Evolutionary conservation across 805 yeast species (phyloP).

Genomic region (Schwanniomyces pseudopolymorphus): DNA sequence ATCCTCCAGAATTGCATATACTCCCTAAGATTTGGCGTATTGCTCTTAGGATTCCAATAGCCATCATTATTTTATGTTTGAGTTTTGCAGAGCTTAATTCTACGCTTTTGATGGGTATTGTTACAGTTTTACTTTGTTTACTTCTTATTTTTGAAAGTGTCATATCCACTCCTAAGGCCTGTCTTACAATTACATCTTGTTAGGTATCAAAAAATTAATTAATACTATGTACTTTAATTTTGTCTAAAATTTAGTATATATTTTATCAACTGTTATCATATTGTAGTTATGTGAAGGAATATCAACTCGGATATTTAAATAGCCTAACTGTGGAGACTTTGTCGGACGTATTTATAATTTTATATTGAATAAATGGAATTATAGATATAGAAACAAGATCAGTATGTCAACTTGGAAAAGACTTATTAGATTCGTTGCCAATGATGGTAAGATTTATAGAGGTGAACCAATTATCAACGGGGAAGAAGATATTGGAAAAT

Average conservation of each 20-base stretch:
- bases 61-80: slow-evolving; percentile 36
- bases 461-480: slow-evolving; percentile 49
- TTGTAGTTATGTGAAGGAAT: not conserved
- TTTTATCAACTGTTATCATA: no score
- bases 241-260: not conserved
- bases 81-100: slow-evolving; percentile 44
- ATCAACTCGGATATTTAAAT: not conserved
- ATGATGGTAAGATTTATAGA: slow-evolving; percentile 41
- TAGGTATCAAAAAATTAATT: not conserved
- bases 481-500: slow-evolving; percentile 23
- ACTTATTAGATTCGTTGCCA: slow-evolving; percentile 46
- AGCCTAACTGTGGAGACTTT: not conserved
- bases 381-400: not conserved
- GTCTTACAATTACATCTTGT: slow-evolving; percentile 2
- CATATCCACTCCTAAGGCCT: slow-evolving; percentile 22
- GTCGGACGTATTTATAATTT: not conserved
- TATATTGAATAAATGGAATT: not conserved
- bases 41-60: slow-evolving; percentile 41
- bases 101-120: slow-evolving; percentile 43
- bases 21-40: slow-evolving; percentile 39
- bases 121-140: slow-evolving; percentile 31
- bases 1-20: slow-evolving; percentile 28
- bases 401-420: slow-evolving; percentile 10
- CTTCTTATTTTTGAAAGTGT: slow-evolving; percentile 39
- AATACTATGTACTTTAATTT: not conserved